These are phyloP conservation scores for Microglena sp. DNA, from an alignment of 139 green algal species.

Conservation along the genomic window DNA sequence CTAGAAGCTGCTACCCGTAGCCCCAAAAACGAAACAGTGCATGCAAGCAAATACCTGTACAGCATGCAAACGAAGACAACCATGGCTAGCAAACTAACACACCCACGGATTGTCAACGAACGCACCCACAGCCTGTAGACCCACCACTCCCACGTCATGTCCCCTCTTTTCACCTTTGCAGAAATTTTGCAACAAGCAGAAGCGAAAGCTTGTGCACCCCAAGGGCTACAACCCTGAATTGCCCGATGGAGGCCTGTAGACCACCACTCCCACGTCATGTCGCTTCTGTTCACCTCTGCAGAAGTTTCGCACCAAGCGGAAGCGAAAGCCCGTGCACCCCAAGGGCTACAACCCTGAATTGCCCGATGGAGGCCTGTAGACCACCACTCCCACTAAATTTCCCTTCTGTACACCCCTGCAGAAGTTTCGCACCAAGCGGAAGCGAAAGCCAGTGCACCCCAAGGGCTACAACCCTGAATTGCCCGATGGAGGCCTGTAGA, in stretches of 20 bases:
- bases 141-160: no score
- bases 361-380: conserved; percentile 51
- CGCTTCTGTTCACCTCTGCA: no score
- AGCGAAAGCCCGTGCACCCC: conserved; percentile 52
- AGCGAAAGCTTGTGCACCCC: conserved; percentile 52
- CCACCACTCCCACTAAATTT: conserved; percentile 78
- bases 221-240: conserved; percentile 83
- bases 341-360: conserved; percentile 83
- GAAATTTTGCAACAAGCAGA: conserved; percentile 57
- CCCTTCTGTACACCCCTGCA: no score
- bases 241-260: conserved; percentile 51
- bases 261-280: conserved; percentile 78
- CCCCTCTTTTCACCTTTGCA: no score
- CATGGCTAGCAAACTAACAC: no score
- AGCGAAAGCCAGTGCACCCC: conserved; percentile 52
- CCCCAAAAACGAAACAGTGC: no score
- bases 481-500: conserved; percentile 51
- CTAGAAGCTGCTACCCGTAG: no score
- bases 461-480: conserved; percentile 83
- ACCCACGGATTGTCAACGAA: no score
- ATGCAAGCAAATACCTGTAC: no score
- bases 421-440: conserved; percentile 53
- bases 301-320: conserved; percentile 53
- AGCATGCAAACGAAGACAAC: no score
- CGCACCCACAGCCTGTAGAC: no score